Evolutionary conservation across 192 early-diverging fungal genomes (phyloP).

Genomic region (Dispira parvispora): DNA sequence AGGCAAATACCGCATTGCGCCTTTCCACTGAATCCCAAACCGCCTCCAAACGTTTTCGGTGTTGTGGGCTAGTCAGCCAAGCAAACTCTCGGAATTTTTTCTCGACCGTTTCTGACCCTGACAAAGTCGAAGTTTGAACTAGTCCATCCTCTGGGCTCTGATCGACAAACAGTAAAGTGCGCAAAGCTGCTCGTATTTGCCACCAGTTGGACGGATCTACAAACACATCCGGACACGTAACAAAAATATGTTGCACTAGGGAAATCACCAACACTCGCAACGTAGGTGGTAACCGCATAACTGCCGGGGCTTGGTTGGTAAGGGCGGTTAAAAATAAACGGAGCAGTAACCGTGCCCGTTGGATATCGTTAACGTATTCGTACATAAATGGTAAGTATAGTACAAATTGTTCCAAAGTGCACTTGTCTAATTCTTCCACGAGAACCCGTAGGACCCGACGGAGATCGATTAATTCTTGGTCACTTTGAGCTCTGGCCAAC

Average conservation of each 20-base stretch:
- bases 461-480: conserved; percentile 25
- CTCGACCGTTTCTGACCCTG: too few species aligned
- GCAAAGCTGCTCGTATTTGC: not conserved
- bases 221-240: conserved; percentile 22
- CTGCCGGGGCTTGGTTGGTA: not conserved
- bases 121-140: too few species aligned
- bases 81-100: too few species aligned
- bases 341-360: conserved; percentile 25
- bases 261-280: conserved; percentile 12
- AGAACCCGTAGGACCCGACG: conserved; percentile 25
- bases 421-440: conserved; percentile 15
- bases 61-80: too few species aligned
- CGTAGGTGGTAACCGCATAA: conserved; percentile 12
- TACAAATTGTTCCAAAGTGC: conserved; percentile 22
- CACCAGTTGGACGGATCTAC: conserved; percentile 26
- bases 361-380: conserved; percentile 22
- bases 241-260: conserved; percentile 18
- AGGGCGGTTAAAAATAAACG: conserved; percentile 23
- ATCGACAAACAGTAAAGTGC: not conserved
- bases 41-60: too few species aligned
- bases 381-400: conserved; percentile 16
- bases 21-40: too few species aligned
- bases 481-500: conserved; percentile 22
- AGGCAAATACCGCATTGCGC: too few species aligned
- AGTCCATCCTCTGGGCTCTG: too few species aligned